Conservation (phyloP, 805 yeast species). For the Wickerhamomyces sydowiorum region DNA sequence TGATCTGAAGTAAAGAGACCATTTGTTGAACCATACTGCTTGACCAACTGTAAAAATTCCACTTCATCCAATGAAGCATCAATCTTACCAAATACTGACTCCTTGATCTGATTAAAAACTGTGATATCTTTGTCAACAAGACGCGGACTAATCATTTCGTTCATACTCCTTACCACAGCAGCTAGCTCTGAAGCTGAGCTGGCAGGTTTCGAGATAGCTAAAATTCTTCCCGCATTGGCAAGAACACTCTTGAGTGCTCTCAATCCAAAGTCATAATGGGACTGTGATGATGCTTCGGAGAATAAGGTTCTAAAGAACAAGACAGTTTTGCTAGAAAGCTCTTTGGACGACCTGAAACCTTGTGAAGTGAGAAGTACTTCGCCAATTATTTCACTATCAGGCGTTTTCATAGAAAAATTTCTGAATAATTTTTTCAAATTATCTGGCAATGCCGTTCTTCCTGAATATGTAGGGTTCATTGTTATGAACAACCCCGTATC, state of each 20-base stretch:
- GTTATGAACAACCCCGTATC: constrained; percentile 79
- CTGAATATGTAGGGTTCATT: constrained; percentile 85
- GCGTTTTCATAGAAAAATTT: constrained; percentile 64
- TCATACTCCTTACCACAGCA: constrained; percentile 45
- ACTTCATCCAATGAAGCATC: constrained; percentile 19
- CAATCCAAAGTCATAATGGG: constrained; percentile 88
- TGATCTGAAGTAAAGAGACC: constrained; percentile 29
- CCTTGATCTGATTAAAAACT: constrained; percentile 26
- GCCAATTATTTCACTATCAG: constrained; percentile 65
- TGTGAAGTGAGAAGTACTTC: constrained; percentile 68
- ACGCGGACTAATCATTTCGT: constrained; percentile 65
- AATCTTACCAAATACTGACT: constrained; percentile 23
- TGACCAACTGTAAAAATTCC: constrained; percentile 23
- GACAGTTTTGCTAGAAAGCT: constrained; percentile 43
- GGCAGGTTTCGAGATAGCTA: constrained; percentile 16
- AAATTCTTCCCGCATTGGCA: constrained; percentile 47
- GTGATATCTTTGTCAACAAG: constrained; percentile 47
- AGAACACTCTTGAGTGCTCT: constrained; percentile 72
- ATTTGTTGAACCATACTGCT: constrained; percentile 20
- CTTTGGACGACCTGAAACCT: constrained; percentile 50
- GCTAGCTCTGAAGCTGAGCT: constrained; percentile 20
- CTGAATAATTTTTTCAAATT: constrained; percentile 77
- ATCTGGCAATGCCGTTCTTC: constrained; percentile 79
- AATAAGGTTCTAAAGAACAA: constrained; percentile 48
- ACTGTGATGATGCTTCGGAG: constrained; percentile 43